Evolutionary conservation across 83 land plant genomes (phyloP).

Genomic region (Diphasiastrum complanatum): DNA sequence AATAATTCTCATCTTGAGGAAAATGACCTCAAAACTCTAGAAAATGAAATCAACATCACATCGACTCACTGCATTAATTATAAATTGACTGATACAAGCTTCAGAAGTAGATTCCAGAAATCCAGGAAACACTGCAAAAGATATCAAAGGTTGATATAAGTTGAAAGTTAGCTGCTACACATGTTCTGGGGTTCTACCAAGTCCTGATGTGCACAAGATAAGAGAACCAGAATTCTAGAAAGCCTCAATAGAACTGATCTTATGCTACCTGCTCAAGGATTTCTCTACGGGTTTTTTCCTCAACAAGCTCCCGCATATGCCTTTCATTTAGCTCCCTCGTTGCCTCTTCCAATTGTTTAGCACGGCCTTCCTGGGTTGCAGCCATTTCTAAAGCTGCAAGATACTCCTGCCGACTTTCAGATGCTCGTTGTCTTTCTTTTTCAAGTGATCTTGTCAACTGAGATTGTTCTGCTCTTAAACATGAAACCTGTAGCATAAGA

Average conservation of each 20-base stretch:
- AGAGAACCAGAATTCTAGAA: not conserved
- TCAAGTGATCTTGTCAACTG: constrained; percentile 79
- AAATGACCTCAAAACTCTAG: too few relatives aligned
- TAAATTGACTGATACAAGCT: too few relatives aligned
- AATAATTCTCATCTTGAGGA: too few relatives aligned
- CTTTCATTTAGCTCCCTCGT: constrained; percentile 53
- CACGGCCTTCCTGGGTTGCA: constrained; percentile 92
- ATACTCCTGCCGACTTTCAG: constrained; percentile 91
- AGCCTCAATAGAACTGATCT: not conserved
- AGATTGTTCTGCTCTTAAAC: constrained; percentile 86
- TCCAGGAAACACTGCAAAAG: too few relatives aligned
- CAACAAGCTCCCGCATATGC: constrained; percentile 61
- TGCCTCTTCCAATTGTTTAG: constrained; percentile 84
- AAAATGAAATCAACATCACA: too few relatives aligned
- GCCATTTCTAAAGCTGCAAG: constrained; percentile 73
- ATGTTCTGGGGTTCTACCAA: too few relatives aligned
- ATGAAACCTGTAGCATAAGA: constrained; percentile 54
- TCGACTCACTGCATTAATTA: too few relatives aligned
- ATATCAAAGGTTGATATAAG: too few relatives aligned
- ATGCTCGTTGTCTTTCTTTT: constrained; percentile 91
- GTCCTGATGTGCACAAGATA: not conserved
- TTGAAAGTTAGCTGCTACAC: too few relatives aligned
- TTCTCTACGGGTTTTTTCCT: constrained; percentile 49
- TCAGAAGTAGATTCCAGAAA: too few relatives aligned
- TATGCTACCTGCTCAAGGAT: constrained; percentile 76